Conservation (phyloP, 306 rosid species). For the Cucurbita ficifolia region DNA sequence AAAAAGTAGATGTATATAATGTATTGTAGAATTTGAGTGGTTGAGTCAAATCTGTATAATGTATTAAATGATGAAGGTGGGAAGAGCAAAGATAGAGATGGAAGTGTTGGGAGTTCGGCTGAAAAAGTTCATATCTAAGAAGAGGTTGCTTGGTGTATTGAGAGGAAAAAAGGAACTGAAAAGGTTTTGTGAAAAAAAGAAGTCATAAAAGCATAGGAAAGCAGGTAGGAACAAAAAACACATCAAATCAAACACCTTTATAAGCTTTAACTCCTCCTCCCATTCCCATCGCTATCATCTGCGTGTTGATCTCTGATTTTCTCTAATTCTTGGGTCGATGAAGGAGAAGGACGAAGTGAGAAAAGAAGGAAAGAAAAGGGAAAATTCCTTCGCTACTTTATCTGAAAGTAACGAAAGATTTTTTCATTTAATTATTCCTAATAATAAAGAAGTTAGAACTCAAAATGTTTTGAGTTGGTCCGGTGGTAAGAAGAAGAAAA, state of each 20-base stretch:
- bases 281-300: not conserved
- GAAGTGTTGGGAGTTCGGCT: constrained; percentile 3
- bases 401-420: too few relatives aligned
- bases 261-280: constrained; percentile 3
- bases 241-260: constrained; percentile 51
- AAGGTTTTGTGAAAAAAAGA: constrained; percentile 20
- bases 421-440: too few relatives aligned
- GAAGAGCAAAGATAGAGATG: not conserved
- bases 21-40: not conserved
- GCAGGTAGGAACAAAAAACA: constrained; percentile 34
- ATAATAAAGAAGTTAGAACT: not conserved
- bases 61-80: not conserved
- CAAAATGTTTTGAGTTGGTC: not conserved
- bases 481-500: too few relatives aligned
- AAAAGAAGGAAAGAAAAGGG: not conserved
- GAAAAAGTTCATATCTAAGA: constrained; percentile 9
- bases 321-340: not conserved
- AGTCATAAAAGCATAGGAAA: constrained; percentile 12
- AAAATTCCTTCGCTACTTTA: not conserved
- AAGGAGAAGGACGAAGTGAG: not conserved
- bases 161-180: constrained; percentile 14
- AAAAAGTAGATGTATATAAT: too few relatives aligned
- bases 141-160: constrained; percentile 12
- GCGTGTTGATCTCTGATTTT: not conserved
- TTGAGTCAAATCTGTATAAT: not conserved